phyloP scores from a whole-genome alignment of 2,329 filamentous ascomycete species.

The Amphichorda felina region DNA sequence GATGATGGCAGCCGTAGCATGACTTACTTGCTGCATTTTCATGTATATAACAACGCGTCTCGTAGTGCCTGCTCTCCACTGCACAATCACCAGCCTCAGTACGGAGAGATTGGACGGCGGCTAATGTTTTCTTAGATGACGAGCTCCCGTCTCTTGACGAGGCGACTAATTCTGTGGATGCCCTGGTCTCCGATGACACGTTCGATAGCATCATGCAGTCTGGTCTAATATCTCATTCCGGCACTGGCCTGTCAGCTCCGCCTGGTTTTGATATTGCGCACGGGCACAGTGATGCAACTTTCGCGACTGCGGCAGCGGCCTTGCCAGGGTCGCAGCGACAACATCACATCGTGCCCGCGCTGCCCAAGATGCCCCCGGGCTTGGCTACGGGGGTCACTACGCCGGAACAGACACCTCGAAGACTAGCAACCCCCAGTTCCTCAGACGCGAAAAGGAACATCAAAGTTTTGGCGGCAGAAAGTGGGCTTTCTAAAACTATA shows the following conservation, averaged over 20 bases:
- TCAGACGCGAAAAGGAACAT: constrained; percentile 27
- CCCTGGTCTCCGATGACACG: constrained; percentile 53
- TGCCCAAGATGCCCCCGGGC: constrained; percentile 13
- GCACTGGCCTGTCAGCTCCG: constrained; percentile 13
- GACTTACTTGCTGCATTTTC: constrained; percentile 17
- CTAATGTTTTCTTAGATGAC: constrained; percentile 47
- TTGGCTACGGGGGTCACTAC: constrained; percentile 14
- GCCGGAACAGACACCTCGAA: constrained; percentile 20
- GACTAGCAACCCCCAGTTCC: constrained; percentile 10
- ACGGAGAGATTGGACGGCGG: constrained; percentile 15
- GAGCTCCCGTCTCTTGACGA: constrained; percentile 49
- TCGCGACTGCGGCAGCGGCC: constrained; percentile 7
- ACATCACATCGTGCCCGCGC: constrained; percentile 10
- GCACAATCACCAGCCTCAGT: neutral
- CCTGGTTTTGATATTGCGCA: constrained; percentile 12
- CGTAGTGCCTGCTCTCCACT: constrained; percentile 7
- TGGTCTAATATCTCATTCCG: neutral
- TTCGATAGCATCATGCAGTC: neutral
- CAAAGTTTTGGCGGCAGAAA: constrained; percentile 32
- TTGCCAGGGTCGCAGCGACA: constrained; percentile 15
- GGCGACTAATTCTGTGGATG: constrained; percentile 52
- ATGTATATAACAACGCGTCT: constrained; percentile 26
- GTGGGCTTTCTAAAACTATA: constrained; percentile 33
- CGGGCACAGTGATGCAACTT: neutral
- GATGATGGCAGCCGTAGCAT: constrained; percentile 50